Percentiles rank a stretch among this genome's conserved stretches.
These are phyloP conservation scores for Neurospora sp. DNA, from an alignment of 495 filamentous ascomycete species.

Conservation along the genomic window DNA sequence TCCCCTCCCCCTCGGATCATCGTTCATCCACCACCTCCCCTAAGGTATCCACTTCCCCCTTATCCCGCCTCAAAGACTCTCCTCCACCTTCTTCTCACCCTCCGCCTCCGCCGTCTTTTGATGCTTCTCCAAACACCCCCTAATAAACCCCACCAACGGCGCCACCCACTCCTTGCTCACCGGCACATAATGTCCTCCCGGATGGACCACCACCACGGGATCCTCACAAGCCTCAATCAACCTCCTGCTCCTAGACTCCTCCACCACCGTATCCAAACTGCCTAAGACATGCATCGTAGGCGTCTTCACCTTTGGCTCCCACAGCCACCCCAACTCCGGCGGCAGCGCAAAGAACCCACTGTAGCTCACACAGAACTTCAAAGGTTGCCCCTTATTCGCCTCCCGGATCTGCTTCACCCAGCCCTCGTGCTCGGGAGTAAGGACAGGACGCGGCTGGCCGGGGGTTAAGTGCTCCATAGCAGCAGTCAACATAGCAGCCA, in stretches of 20 bases:
- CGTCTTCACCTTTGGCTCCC: slow-evolving; percentile 66
- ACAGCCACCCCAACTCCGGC: slow-evolving; percentile 55
- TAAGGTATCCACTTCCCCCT: background rate
- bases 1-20: no score
- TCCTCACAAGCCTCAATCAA: slow-evolving; percentile 61
- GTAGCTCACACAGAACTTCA: slow-evolving; percentile 76
- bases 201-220: slow-evolving; percentile 64
- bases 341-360: slow-evolving; percentile 66
- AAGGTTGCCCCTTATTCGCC: slow-evolving; percentile 43
- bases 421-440: slow-evolving; percentile 9
- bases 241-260: slow-evolving; percentile 55
- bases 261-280: slow-evolving; percentile 79
- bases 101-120: background rate
- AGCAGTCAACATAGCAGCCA: slow-evolving; percentile 49
- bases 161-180: slow-evolving; percentile 69
- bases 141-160: slow-evolving; percentile 65
- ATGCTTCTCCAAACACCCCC: slow-evolving; percentile 38
- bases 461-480: slow-evolving; percentile 47
- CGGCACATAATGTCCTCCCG: slow-evolving; percentile 89
- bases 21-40: no score
- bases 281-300: slow-evolving; percentile 77
- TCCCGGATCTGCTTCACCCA: slow-evolving; percentile 30
- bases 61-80: background rate
- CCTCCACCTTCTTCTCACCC: background rate
- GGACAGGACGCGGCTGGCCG: slow-evolving; percentile 9